phyloP scores from a whole-genome alignment of 2,329 filamentous ascomycete species.

The Claviceps lovelessii region DNA sequence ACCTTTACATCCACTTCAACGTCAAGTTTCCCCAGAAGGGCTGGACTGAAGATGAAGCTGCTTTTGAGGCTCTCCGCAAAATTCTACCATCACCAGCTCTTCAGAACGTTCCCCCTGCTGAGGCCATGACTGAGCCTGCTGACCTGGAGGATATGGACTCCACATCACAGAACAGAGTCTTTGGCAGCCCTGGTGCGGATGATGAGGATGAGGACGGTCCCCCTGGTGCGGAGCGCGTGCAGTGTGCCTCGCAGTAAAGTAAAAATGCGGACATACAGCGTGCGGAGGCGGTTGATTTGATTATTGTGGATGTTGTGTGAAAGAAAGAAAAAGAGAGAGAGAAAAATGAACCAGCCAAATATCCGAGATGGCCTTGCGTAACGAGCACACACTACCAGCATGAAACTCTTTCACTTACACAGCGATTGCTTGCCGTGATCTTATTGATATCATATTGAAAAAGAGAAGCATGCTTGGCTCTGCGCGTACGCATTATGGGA shows the following conservation, averaged over 20 bases:
- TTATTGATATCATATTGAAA: conserved; percentile 9
- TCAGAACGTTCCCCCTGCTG: conserved; percentile 54
- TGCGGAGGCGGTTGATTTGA: background rate
- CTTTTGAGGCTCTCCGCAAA: conserved; percentile 66
- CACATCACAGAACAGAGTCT: conserved; percentile 48
- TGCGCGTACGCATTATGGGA: conserved; percentile 2
- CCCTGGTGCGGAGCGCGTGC: conserved; percentile 64
- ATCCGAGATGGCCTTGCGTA: conserved; percentile 6
- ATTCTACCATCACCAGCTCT: conserved; percentile 61
- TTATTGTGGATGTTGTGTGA: conserved; percentile 1
- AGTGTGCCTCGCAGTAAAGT: conserved; percentile 74
- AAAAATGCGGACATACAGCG: too few species aligned
- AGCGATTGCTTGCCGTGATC: conserved; percentile 6
- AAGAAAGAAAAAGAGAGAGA: background rate
- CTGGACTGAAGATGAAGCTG: conserved; percentile 50
- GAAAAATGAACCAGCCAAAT: too few species aligned
- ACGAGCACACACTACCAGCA: conserved; percentile 3
- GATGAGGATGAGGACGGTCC: conserved; percentile 70
- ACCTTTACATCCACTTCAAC: conserved; percentile 93
- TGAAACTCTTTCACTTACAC: conserved; percentile 4
- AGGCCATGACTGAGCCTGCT: conserved; percentile 85
- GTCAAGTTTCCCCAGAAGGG: conserved; percentile 88
- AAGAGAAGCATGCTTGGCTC: background rate
- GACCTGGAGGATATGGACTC: conserved; percentile 75
- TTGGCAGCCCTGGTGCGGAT: conserved; percentile 46